Evolutionary conservation across 352 stramenopile genomes (phyloP).

Genomic region (Phytopythium kandeliae): DNA sequence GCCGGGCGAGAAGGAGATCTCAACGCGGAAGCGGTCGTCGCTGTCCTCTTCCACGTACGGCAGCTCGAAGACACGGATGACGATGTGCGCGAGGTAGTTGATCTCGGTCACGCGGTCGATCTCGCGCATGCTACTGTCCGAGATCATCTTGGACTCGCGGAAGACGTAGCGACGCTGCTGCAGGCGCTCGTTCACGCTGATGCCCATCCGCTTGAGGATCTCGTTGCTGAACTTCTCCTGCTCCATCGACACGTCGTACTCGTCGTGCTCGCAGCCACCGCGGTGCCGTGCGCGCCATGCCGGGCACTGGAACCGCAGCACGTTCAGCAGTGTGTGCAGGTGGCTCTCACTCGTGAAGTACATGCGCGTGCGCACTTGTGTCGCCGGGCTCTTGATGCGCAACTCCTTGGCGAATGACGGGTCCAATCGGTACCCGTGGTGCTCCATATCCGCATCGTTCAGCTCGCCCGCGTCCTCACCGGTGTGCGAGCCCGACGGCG

Average conservation of each 20-base stretch:
- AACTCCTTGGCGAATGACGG: slow-evolving; percentile 89
- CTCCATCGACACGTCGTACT: slow-evolving; percentile 72
- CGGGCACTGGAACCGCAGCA: slow-evolving; percentile 90
- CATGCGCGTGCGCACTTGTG: slow-evolving; percentile 92
- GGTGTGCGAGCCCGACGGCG: background rate
- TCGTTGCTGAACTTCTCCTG: slow-evolving; percentile 84
- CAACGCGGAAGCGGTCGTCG: slow-evolving; percentile 79
- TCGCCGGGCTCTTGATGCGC: slow-evolving; percentile 91
- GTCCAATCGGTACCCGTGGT: slow-evolving; percentile 87
- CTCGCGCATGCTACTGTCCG: slow-evolving; percentile 53
- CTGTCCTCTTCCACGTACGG: slow-evolving; percentile 74
- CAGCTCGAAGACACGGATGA: slow-evolving; percentile 98
- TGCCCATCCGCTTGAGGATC: slow-evolving; percentile 81
- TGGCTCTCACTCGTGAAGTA: slow-evolving; percentile 99
- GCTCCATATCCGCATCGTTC: slow-evolving; percentile 63
- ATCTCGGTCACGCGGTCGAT: slow-evolving; percentile 92
- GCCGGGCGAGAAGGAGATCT: slow-evolving; percentile 82
- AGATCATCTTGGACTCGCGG: slow-evolving; percentile 76
- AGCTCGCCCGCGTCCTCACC: slow-evolving; percentile 20
- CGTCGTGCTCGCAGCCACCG: slow-evolving; percentile 43
- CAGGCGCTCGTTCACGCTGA: slow-evolving; percentile 77
- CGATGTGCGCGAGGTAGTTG: slow-evolving; percentile 98
- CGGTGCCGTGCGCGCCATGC: slow-evolving; percentile 61
- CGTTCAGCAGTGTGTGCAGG: slow-evolving; percentile 98
- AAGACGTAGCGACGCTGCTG: slow-evolving; percentile 79